Percentiles rank a stretch among this genome's conserved stretches.
Evolutionary conservation across 1,284 basidiomycete species (phyloP).

Genomic region (Heliocybe sulcata): DNA sequence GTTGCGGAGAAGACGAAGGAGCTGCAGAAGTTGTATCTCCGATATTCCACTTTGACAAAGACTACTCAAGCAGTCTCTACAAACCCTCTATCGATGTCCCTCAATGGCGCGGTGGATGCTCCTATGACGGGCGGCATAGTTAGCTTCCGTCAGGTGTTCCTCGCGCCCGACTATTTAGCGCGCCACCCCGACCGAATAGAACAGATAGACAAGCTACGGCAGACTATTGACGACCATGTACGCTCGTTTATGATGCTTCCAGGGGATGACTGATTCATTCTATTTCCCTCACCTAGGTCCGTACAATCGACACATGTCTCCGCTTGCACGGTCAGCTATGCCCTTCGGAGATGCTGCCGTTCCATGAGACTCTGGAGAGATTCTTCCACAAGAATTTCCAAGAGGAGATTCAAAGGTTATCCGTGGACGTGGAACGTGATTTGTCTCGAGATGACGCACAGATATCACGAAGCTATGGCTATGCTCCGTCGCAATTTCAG

Average conservation of each 20-base stretch:
- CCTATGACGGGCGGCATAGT: conserved; percentile 74
- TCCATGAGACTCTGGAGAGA: conserved; percentile 86
- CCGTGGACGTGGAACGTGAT: conserved; percentile 25
- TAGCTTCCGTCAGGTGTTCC: conserved; percentile 74
- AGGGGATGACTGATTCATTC: conserved; percentile 7
- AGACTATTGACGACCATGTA: conserved; percentile 81
- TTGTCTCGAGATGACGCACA: too few relatives aligned
- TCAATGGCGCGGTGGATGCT: conserved; percentile 86
- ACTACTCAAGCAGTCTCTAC: conserved; percentile 69
- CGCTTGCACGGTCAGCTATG: conserved; percentile 80
- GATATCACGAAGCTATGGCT: conserved; percentile 21
- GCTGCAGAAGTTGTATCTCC: conserved; percentile 59
- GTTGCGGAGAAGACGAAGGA: conserved; percentile 77
- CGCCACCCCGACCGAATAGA: conserved; percentile 68
- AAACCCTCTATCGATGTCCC: conserved; percentile 80
- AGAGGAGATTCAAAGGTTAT: conserved; percentile 76
- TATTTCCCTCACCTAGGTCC: conserved; percentile 38
- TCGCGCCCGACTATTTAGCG: conserved; percentile 61
- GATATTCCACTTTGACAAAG: conserved; percentile 74
- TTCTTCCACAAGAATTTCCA: conserved; percentile 89
- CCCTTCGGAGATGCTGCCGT: conserved; percentile 80
- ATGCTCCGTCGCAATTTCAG: conserved; percentile 29
- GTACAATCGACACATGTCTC: conserved; percentile 79
- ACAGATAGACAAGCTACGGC: conserved; percentile 63
- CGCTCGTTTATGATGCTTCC: conserved; percentile 9